Conservation (phyloP, 345 rosid species). For the Populus pruinosa region DNA sequence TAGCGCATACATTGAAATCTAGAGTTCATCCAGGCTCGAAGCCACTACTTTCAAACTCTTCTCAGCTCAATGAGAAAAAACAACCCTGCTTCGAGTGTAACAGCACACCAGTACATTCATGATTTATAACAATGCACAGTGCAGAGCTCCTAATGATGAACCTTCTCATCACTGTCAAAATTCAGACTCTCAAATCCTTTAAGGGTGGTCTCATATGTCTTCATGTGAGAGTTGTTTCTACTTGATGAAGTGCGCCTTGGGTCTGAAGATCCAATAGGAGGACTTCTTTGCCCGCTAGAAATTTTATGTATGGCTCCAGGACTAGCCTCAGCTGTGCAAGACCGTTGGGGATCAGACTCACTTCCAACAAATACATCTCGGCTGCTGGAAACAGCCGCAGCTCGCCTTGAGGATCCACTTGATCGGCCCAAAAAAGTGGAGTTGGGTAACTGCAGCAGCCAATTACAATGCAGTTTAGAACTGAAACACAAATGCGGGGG, state of each 20-base stretch:
- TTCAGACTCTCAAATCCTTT: slow-evolving; percentile 66
- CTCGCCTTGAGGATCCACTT: slow-evolving; percentile 58
- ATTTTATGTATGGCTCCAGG: slow-evolving; percentile 46
- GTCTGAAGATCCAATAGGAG: slow-evolving; percentile 56
- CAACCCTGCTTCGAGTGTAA: slow-evolving; percentile 8
- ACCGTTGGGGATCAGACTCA: slow-evolving; percentile 52
- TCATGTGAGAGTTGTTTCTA: slow-evolving; percentile 39
- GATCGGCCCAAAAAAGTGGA: slow-evolving; percentile 56
- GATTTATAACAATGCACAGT: slow-evolving; percentile 33
- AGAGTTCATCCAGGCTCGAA: neutral
- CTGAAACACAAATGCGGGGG: neutral
- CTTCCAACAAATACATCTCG: slow-evolving; percentile 60
- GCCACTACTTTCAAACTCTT: slow-evolving; percentile 14
- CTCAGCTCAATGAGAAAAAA: slow-evolving; percentile 14
- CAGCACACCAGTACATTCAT: slow-evolving; percentile 26
- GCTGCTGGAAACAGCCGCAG: slow-evolving; percentile 49
- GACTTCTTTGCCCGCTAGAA: slow-evolving; percentile 47
- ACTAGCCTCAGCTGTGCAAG: slow-evolving; percentile 49
- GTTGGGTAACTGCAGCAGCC: slow-evolving; percentile 51
- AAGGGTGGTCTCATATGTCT: slow-evolving; percentile 57
- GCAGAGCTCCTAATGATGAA: slow-evolving; percentile 35
- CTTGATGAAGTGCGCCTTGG: slow-evolving; percentile 57
- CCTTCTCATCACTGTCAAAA: slow-evolving; percentile 52
- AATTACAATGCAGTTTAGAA: slow-evolving; percentile 10
- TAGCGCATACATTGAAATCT: slow-evolving; percentile 5